A percentile compares a stretch with the other conserved stretches of the same genome.
These are phyloP conservation scores for Fistulinella prunicolor DNA, from an alignment of 768 basidiomycete genomes.

Conservation along the genomic window DNA sequence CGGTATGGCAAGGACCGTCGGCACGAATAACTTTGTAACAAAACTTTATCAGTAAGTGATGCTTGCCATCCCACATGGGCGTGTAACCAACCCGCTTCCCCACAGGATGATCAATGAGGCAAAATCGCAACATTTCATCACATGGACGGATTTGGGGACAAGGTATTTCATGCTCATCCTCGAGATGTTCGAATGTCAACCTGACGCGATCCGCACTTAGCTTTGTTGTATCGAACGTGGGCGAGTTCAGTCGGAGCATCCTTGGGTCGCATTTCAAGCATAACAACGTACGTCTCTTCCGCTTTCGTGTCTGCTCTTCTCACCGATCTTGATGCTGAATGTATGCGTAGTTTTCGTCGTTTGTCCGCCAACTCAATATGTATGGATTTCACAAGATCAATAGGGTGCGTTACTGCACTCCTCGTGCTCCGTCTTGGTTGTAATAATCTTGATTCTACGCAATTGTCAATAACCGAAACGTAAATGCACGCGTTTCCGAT, in stretches of 20 bases:
- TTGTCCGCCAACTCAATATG: conserved; percentile 94
- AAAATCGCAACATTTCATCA: conserved; percentile 75
- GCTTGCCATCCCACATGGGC: background rate
- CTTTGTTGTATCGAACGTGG: conserved; percentile 83
- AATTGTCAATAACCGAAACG: background rate
- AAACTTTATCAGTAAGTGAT: conserved; percentile 78
- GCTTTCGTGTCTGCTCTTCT: conserved; percentile 8
- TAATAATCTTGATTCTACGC: conserved; percentile 8
- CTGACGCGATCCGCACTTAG: conserved; percentile 27
- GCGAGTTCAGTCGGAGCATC: conserved; percentile 82
- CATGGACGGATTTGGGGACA: conserved; percentile 80
- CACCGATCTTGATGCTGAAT: conserved; percentile 4
- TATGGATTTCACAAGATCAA: conserved; percentile 96
- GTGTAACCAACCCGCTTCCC: background rate
- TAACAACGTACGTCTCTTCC: conserved; percentile 64
- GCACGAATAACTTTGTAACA: conserved; percentile 79
- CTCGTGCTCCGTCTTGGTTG: background rate
- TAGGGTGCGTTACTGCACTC: conserved; percentile 47
- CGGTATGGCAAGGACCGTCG: conserved; percentile 62
- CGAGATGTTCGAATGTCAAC: background rate
- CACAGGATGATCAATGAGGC: conserved; percentile 83
- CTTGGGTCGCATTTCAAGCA: conserved; percentile 88
- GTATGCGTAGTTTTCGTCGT: conserved; percentile 75
- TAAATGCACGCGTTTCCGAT: background rate
- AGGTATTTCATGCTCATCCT: conserved; percentile 35